Evolutionary conservation across 2,329 filamentous ascomycete genomes (phyloP), one percentile per base, ranked within the genome.

Genomic region (Thermoascus crustaceus): DNA sequence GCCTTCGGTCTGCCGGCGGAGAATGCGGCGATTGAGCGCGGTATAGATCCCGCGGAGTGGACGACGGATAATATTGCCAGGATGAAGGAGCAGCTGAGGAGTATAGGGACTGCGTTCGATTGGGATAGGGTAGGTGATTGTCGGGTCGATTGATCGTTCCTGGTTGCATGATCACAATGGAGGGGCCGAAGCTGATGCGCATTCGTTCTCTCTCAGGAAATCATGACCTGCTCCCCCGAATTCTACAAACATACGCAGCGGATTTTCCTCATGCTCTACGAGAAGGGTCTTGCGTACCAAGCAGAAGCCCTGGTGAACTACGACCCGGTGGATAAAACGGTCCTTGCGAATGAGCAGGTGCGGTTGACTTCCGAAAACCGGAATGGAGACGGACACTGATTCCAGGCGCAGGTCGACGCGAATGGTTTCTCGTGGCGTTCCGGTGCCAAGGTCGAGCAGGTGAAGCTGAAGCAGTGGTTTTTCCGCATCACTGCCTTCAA

Each of bases 231-330:
- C 67, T 79, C 86, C 41, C 84, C 87, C 30, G 71, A 72, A 7
- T 94, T 91, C 60, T 94, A 94, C 65, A 84, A 86, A 55, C 86
- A 94, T 58, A 94, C 85, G 0, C 87, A 94, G 56, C 78, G 75
- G 48, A 75, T 94, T 44, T 94, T 94, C 55, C 69, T 93, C 38
- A 77, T 82, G 61, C 71, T 94, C 4, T 73, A 82, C 55, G 68
- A 82, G 45, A 73, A 75, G 40, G 83, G 82, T 1, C 69, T 94
- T 11, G 87, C 85, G 34, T 91, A 91, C 58, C 86, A 87, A 54
- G 78, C 78, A 21, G 80, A 91, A 48, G 84, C 85, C 13, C 64
- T 87, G 43, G 87, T 94, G 48, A 94, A 94, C 60, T 94, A 85
- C 64, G 87, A 94, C 47, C 87, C 87, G 1, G 73, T 94, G 18